Conservation (phyloP, 2,329 filamentous ascomycete genomes). For the Bisporella sp. region DNA sequence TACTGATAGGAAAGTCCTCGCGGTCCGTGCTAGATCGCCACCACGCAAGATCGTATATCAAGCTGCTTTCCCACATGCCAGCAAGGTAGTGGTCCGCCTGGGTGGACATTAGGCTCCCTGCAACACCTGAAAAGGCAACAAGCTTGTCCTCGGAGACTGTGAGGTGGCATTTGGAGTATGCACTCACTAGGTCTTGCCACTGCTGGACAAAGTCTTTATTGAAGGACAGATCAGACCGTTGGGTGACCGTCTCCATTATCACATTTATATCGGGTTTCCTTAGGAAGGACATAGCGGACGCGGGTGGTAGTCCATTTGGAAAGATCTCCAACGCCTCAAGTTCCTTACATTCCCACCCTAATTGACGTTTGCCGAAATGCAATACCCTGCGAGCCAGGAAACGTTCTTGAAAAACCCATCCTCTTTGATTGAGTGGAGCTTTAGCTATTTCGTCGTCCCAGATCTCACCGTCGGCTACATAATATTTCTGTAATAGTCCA, state of each 20-base stretch:
- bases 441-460: neutral
- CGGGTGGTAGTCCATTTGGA: neutral
- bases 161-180: neutral
- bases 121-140: conserved; percentile 1
- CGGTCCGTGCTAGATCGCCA: neutral
- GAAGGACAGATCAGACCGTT: neutral
- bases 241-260: neutral
- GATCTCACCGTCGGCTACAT: neutral
- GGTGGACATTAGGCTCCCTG: neutral
- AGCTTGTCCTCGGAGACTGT: conserved; percentile 3
- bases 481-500: neutral
- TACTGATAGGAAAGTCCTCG: neutral
- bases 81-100: neutral
- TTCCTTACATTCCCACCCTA: conserved; percentile 1
- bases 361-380: conserved; percentile 1
- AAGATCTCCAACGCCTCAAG: neutral
- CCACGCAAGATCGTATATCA: conserved; percentile 1
- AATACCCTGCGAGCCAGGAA: conserved; percentile 2
- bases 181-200: neutral
- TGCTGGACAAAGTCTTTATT: neutral
- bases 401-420: conserved; percentile 6
- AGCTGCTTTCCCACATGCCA: neutral
- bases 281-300: neutral
- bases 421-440: neutral
- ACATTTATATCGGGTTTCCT: neutral